phyloP scores from a whole-genome alignment of 352 stramenopile genomes.

The Pythium biforme region DNA sequence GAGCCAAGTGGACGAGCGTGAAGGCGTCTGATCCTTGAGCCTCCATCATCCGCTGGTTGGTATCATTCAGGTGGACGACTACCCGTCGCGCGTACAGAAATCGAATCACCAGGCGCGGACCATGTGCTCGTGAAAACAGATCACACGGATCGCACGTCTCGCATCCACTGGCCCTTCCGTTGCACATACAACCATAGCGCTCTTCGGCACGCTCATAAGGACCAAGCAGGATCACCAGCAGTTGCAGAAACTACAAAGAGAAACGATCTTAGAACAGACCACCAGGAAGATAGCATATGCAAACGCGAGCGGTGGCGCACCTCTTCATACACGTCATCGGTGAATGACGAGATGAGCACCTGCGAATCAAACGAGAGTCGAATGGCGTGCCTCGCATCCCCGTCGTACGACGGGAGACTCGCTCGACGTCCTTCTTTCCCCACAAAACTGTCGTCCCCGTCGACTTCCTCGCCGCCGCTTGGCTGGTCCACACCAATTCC shows the following conservation, averaged over 20 bases:
- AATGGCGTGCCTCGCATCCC: conserved; percentile 4
- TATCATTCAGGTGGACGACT: conserved; percentile 2
- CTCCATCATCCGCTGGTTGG: conserved; percentile 14
- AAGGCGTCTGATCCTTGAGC: conserved; percentile 4
- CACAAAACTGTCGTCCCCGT: not conserved
- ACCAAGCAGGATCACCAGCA: conserved; percentile 1
- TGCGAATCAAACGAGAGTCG: conserved; percentile 3
- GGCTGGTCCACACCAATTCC: not conserved
- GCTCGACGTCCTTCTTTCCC: not conserved
- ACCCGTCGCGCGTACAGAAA: conserved; percentile 15
- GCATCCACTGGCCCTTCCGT: conserved; percentile 1
- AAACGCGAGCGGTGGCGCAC: not conserved
- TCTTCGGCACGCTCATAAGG: conserved; percentile 8
- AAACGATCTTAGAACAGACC: not conserved
- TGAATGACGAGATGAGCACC: conserved; percentile 13
- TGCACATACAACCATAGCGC: conserved; percentile 19
- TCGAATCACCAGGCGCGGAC: conserved; percentile 2
- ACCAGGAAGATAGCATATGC: not conserved
- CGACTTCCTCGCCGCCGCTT: not conserved
- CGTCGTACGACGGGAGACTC: not conserved
- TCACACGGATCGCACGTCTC: conserved; percentile 19
- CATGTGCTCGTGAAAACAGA: conserved; percentile 11
- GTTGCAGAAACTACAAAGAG: conserved; percentile 6
- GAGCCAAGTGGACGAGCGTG: conserved; percentile 5
- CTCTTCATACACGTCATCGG: conserved; percentile 26